Conservation (phyloP, 495 filamentous ascomycete species). For the Hypoxylon crocopeplum region DNA sequence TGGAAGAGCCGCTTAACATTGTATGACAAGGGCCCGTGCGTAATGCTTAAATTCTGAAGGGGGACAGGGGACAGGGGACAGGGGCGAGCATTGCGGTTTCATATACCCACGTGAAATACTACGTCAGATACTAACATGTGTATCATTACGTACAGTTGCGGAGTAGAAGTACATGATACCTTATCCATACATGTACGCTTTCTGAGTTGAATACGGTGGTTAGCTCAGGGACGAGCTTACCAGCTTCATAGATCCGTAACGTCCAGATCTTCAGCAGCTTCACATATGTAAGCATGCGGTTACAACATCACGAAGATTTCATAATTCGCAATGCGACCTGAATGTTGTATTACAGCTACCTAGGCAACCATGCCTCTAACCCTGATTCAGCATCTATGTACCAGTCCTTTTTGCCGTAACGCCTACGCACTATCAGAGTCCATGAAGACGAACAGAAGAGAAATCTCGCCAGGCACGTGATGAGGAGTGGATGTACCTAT, state of each 20-base stretch:
- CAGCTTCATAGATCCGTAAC: too few relatives aligned
- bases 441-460: slow-evolving; percentile 17
- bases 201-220: too few relatives aligned
- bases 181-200: too few relatives aligned
- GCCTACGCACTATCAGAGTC: slow-evolving; percentile 17
- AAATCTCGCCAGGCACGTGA: neutral
- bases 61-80: slow-evolving; percentile 5
- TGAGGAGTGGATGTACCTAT: neutral
- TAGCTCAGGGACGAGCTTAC: too few relatives aligned
- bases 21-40: neutral
- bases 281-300: too few relatives aligned
- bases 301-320: too few relatives aligned
- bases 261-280: too few relatives aligned
- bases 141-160: too few relatives aligned
- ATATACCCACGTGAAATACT: slow-evolving; percentile 27
- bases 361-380: slow-evolving; percentile 3
- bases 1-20: too few relatives aligned
- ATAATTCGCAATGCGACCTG: too few relatives aligned
- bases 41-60: neutral
- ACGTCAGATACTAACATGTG: slow-evolving; percentile 5
- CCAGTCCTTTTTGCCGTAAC: slow-evolving; percentile 14
- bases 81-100: slow-evolving; percentile 8
- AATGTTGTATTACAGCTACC: neutral
- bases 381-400: slow-evolving; percentile 10
- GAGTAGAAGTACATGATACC: too few relatives aligned